phyloP scores from a whole-genome alignment of 2,329 filamentous ascomycete species.

The Neoarthrinium moseri region DNA sequence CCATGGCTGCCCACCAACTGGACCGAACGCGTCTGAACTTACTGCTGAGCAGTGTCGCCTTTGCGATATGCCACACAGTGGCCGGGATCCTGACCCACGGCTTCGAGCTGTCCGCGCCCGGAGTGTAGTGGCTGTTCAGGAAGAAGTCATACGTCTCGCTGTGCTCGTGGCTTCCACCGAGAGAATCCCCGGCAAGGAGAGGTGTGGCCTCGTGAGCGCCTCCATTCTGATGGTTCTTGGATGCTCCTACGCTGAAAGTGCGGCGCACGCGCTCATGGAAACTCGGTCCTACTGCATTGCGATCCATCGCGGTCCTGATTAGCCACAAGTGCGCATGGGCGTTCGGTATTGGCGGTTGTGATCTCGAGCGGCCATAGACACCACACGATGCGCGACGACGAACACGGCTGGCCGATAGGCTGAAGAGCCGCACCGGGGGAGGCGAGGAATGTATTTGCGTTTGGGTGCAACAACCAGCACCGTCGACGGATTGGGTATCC shows the following conservation, averaged over 20 bases:
- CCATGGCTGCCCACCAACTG: not conserved
- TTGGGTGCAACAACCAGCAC: not conserved
- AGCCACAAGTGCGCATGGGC: constrained; percentile 18
- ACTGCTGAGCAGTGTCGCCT: constrained; percentile 60
- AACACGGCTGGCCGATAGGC: too few relatives aligned
- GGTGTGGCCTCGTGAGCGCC: constrained; percentile 23
- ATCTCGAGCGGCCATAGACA: not conserved
- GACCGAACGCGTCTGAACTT: constrained; percentile 28
- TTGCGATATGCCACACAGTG: constrained; percentile 53
- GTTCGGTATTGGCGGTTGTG: constrained; percentile 8
- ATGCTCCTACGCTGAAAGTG: constrained; percentile 17
- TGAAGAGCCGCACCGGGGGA: not conserved
- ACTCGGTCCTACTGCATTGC: constrained; percentile 26
- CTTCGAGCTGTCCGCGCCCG: constrained; percentile 50
- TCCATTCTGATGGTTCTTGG: constrained; percentile 21
- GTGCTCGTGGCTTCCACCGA: constrained; percentile 23
- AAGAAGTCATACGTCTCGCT: constrained; percentile 41
- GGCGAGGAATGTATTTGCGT: not conserved
- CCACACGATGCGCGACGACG: too few relatives aligned
- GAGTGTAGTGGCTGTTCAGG: constrained; percentile 48
- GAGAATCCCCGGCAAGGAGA: constrained; percentile 19
- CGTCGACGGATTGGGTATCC: not conserved
- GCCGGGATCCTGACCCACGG: constrained; percentile 43
- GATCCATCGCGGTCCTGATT: constrained; percentile 24
- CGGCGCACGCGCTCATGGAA: constrained; percentile 21